phyloP scores from a whole-genome alignment of 345 rosid genomes.

The Mercurialis annua region DNA sequence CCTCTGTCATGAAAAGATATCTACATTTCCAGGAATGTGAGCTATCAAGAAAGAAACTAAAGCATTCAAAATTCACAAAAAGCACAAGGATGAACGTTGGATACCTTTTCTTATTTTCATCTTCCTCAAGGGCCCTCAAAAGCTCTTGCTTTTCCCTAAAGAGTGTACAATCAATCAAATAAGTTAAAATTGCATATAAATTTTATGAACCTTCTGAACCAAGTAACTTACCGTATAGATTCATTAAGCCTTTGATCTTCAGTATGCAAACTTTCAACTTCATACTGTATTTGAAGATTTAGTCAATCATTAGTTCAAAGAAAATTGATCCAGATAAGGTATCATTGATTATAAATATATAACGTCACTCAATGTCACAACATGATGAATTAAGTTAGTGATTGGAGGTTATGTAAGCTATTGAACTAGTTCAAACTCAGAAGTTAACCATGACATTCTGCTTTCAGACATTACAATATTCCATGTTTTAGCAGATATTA shows the following conservation, averaged over 20 bases:
- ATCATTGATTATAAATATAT: neutral
- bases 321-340: neutral
- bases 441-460: neutral
- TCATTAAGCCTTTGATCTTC: conserved; percentile 59
- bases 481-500: conserved; percentile 1
- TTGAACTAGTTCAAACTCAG: neutral
- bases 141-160: conserved; percentile 55
- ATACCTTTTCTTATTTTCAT: conserved; percentile 47
- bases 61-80: neutral
- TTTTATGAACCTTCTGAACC: conserved; percentile 8
- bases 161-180: conserved; percentile 20
- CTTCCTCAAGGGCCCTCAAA: conserved; percentile 47
- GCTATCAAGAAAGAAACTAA: conserved; percentile 1
- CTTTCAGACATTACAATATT: neutral
- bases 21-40: conserved; percentile 28
- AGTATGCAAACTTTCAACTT: conserved; percentile 42
- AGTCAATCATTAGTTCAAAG: neutral
- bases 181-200: conserved; percentile 6
- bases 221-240: conserved; percentile 50
- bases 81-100: conserved; percentile 4
- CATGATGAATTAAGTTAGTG: neutral
- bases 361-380: neutral
- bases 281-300: conserved; percentile 39
- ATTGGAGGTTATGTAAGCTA: neutral
- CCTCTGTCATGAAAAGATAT: conserved; percentile 56